These are phyloP conservation scores for Globisporangium carolinianum DNA, from an alignment of 352 stramenopile species.

Conservation along the genomic window DNA sequence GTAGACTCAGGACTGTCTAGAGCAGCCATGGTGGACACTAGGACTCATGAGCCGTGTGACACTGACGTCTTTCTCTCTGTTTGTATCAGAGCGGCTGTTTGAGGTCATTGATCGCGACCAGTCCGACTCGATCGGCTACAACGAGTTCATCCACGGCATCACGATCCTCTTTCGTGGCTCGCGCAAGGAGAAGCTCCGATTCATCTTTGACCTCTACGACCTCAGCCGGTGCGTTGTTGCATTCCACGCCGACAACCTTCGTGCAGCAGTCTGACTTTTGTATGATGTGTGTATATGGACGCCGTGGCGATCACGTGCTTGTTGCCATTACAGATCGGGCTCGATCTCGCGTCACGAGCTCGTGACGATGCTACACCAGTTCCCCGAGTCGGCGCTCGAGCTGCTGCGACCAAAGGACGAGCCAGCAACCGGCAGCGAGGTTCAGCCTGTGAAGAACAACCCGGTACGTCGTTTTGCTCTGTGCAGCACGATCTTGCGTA, in stretches of 20 bases:
- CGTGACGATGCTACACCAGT: slow-evolving; percentile 82
- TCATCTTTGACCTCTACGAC: slow-evolving; percentile 93
- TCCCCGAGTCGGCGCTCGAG: slow-evolving; percentile 65
- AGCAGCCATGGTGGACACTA: no score
- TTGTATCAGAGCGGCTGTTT: slow-evolving; percentile 78
- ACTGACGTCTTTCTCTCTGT: no score
- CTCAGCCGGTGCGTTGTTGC: slow-evolving; percentile 49
- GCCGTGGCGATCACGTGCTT: no score
- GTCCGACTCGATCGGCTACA: slow-evolving; percentile 84
- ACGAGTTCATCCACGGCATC: slow-evolving; percentile 89
- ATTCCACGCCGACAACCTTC: not conserved
- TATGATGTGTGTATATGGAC: not conserved
- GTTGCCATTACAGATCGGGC: slow-evolving; percentile 34
- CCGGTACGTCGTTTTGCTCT: slow-evolving; percentile 1
- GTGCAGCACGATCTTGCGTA: no score
- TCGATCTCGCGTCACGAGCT: slow-evolving; percentile 86
- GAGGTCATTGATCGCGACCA: slow-evolving; percentile 89
- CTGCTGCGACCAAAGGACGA: slow-evolving; percentile 43
- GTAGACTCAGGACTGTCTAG: not conserved
- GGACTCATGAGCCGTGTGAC: no score
- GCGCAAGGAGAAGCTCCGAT: slow-evolving; percentile 87
- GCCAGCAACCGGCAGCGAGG: not conserved
- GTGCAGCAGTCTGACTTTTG: not conserved
- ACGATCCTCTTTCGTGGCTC: slow-evolving; percentile 82
- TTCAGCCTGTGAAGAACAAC: slow-evolving; percentile 5